phyloP scores from a whole-genome alignment of 2,329 filamentous ascomycete genomes.

The Cladosporium oxysporum region DNA sequence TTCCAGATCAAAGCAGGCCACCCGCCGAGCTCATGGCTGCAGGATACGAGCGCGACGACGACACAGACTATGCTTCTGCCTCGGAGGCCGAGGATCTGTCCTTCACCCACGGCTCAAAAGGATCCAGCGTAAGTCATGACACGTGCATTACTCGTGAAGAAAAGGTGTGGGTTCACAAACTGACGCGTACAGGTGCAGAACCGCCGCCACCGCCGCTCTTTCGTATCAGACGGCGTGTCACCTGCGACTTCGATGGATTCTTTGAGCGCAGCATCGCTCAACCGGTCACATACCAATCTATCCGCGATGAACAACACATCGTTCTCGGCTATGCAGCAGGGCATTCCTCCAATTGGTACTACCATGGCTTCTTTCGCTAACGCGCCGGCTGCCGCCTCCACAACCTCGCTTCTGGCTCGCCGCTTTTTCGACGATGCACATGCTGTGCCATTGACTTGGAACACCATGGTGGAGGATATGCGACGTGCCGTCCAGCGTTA shows the following conservation, averaged over 20 bases:
- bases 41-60: slow-evolving; percentile 79
- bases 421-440: slow-evolving; percentile 91
- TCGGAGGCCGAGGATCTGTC: slow-evolving; percentile 77
- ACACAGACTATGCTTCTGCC: slow-evolving; percentile 89
- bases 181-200: slow-evolving; percentile 37
- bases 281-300: slow-evolving; percentile 58
- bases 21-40: slow-evolving; percentile 89
- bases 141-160: slow-evolving; percentile 27
- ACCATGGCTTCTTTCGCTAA: slow-evolving; percentile 58
- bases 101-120: slow-evolving; percentile 66
- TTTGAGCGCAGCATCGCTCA: slow-evolving; percentile 69
- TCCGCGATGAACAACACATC: slow-evolving; percentile 47
- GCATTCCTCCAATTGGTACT: slow-evolving; percentile 52
- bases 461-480: slow-evolving; percentile 87
- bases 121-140: slow-evolving; percentile 62
- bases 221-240: slow-evolving; percentile 70
- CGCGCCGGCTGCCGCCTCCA: slow-evolving; percentile 40
- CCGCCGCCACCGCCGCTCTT: slow-evolving; percentile 66
- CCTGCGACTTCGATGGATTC: slow-evolving; percentile 91
- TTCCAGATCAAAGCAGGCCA: slow-evolving; percentile 86
- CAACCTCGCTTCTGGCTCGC: slow-evolving; percentile 61
- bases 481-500: slow-evolving; percentile 86
- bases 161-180: slow-evolving; percentile 25
- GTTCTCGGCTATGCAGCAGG: slow-evolving; percentile 46
- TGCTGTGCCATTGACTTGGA: slow-evolving; percentile 82